Conservation (phyloP, 2,329 filamentous ascomycete genomes). For the Plectosphaerella sp. region DNA sequence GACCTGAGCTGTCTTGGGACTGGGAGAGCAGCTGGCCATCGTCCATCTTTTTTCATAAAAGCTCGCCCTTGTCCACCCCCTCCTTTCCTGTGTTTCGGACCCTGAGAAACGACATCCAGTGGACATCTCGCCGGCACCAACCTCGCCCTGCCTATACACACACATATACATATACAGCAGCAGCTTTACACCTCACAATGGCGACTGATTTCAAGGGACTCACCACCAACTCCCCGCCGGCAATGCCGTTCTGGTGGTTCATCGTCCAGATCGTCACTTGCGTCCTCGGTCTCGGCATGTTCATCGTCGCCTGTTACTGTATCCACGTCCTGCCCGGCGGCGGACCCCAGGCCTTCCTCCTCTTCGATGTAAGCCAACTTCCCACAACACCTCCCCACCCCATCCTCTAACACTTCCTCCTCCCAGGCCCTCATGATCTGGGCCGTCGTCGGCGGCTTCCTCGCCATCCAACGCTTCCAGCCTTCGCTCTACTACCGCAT, state of each 20-base stretch:
- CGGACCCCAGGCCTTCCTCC: slow-evolving; percentile 35
- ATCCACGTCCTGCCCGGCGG: slow-evolving; percentile 18
- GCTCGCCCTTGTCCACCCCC: background rate
- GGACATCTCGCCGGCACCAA: background rate
- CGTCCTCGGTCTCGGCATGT: slow-evolving; percentile 31
- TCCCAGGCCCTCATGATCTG: slow-evolving; percentile 34
- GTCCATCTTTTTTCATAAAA: background rate
- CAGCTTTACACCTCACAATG: slow-evolving; percentile 1
- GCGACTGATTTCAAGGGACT: slow-evolving; percentile 20
- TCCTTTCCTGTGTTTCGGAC: background rate
- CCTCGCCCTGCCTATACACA: background rate
- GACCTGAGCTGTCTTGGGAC: no score
- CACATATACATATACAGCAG: background rate
- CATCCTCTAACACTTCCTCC: background rate
- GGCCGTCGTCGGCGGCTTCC: slow-evolving; percentile 32
- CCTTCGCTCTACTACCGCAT: slow-evolving; percentile 33
- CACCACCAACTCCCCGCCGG: slow-evolving; percentile 29
- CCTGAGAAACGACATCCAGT: background rate
- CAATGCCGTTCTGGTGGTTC: slow-evolving; percentile 28
- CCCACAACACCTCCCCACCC: background rate
- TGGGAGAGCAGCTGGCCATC: no score
- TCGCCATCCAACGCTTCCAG: slow-evolving; percentile 28
- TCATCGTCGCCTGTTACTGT: slow-evolving; percentile 35
- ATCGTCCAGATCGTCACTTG: slow-evolving; percentile 32
- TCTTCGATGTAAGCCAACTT: slow-evolving; percentile 37